Percentiles rank a stretch among this genome's conserved stretches.
These are phyloP conservation scores for Fagopyrum homotropicum DNA, from an alignment of 148 eudicot genomes.

Conservation along the genomic window DNA sequence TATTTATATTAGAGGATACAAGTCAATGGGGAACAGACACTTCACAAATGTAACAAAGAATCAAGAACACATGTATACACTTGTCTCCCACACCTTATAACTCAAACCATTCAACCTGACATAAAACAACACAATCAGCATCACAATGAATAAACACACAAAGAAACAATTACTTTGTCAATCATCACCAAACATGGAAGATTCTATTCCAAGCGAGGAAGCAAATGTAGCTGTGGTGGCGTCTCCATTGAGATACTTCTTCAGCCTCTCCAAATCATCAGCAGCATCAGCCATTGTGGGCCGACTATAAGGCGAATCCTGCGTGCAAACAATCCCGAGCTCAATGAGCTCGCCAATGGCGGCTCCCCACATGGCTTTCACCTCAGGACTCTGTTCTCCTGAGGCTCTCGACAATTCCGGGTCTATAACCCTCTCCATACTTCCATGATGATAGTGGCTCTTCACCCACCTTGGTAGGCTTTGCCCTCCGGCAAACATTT, in stretches of 20 bases:
- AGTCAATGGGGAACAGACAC: background rate
- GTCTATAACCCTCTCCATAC: background rate
- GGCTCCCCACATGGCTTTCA: background rate
- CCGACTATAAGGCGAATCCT: constrained; percentile 1
- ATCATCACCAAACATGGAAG: constrained; percentile 3
- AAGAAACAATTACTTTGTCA: background rate
- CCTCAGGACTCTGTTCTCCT: background rate
- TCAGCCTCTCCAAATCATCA: background rate
- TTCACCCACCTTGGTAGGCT: background rate
- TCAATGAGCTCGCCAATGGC: constrained; percentile 2
- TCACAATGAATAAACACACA: background rate
- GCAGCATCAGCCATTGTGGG: background rate
- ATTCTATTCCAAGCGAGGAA: background rate
- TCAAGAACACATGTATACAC: background rate
- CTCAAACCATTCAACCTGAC: background rate
- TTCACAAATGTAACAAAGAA: background rate
- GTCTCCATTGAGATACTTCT: constrained; percentile 1
- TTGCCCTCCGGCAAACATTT: background rate
- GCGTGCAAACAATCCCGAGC: background rate
- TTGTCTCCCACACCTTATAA: background rate
- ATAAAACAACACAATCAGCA: background rate
- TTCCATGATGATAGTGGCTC: background rate
- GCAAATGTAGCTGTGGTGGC: constrained; percentile 1
- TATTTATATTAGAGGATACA: too few relatives aligned
- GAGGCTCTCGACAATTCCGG: background rate